Conservation (phyloP, 2,329 filamentous ascomycete genomes). For the Grosmannia clavigera region DNA sequence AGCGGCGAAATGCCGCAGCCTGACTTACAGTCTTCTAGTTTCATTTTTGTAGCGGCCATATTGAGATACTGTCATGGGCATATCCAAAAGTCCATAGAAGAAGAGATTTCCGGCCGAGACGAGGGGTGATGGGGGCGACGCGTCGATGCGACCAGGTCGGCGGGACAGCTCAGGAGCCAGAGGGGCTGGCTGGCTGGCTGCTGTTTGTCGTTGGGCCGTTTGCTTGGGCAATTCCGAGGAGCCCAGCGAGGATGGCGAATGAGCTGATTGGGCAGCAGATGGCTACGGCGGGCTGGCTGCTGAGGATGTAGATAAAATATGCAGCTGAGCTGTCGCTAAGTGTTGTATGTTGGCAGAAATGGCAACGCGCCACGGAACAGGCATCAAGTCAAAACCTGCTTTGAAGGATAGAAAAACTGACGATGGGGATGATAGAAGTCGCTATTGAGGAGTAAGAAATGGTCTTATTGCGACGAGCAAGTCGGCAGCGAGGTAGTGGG, state of each 20-base stretch:
- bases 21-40: slow-evolving; percentile 74
- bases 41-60: slow-evolving; percentile 71
- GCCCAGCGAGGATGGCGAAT: background rate
- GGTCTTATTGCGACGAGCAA: background rate
- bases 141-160: background rate
- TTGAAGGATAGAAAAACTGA: background rate
- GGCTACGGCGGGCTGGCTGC: background rate
- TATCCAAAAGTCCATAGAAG: slow-evolving; percentile 29
- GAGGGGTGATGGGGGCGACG: background rate
- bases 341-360: background rate
- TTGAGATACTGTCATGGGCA: slow-evolving; percentile 46
- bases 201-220: background rate
- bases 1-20: background rate
- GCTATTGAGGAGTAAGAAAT: background rate
- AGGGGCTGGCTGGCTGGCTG: background rate
- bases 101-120: background rate
- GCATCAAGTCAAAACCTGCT: background rate
- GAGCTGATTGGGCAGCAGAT: background rate
- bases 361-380: background rate
- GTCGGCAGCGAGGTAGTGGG: background rate
- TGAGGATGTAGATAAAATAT: background rate
- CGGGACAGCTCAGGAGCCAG: background rate
- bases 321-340: background rate
- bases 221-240: background rate
- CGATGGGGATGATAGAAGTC: background rate